Evolutionary conservation across 495 filamentous ascomycete species (phyloP).

Genomic region (Hyaloscypha bicolor): DNA sequence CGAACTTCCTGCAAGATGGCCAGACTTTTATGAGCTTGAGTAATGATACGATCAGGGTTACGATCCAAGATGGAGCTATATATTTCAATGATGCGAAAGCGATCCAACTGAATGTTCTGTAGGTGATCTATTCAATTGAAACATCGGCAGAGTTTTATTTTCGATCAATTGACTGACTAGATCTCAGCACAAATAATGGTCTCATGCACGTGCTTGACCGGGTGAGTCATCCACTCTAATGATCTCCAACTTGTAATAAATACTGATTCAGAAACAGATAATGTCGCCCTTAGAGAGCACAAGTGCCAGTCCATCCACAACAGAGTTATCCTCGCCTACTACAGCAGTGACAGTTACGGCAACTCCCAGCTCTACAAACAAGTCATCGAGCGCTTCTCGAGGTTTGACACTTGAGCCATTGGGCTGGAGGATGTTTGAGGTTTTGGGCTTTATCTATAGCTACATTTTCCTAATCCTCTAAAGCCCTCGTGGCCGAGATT

Average conservation of each 20-base stretch:
- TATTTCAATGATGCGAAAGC: slow-evolving; percentile 42
- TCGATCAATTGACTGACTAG: slow-evolving; percentile 6
- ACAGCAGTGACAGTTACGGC: too few relatives aligned
- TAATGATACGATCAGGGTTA: slow-evolving; percentile 33
- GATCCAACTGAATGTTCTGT: slow-evolving; percentile 36
- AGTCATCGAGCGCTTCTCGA: too few relatives aligned
- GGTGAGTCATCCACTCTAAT: slow-evolving; percentile 14
- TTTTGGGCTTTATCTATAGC: too few relatives aligned
- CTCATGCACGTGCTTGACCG: slow-evolving; percentile 38
- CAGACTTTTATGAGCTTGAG: slow-evolving; percentile 25
- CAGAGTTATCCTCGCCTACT: too few relatives aligned
- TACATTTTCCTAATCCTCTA: too few relatives aligned
- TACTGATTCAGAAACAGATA: background rate
- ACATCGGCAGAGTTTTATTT: too few relatives aligned
- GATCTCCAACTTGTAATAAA: background rate
- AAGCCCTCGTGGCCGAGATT: too few relatives aligned
- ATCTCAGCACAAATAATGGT: slow-evolving; percentile 38
- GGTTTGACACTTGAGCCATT: too few relatives aligned
- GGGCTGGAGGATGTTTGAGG: too few relatives aligned
- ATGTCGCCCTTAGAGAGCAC: slow-evolving; percentile 1
- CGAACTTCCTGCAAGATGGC: slow-evolving; percentile 34
- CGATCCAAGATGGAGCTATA: slow-evolving; percentile 24
- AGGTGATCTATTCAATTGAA: slow-evolving; percentile 6
- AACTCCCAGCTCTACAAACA: too few relatives aligned
- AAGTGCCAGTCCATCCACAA: too few relatives aligned